These are phyloP conservation scores for Pichia sp. DNA, from an alignment of 1,139 yeast genomes.

Conservation along the genomic window DNA sequence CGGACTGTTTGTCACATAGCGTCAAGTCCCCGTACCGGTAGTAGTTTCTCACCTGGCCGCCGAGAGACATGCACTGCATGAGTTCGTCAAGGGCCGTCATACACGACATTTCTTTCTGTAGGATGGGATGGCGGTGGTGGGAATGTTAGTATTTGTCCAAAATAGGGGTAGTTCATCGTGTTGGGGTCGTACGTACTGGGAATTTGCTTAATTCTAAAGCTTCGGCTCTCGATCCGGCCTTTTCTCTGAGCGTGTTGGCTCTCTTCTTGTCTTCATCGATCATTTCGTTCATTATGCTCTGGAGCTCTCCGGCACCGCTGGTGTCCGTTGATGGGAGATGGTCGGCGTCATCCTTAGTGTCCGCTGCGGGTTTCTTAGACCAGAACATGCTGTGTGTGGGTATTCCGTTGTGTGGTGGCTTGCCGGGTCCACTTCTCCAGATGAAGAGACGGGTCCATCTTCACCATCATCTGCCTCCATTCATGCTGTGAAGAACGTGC, in stretches of 20 bases:
- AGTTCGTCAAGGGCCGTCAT: slow-evolving; percentile 86
- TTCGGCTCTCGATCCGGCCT: slow-evolving; percentile 29
- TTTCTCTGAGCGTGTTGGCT: slow-evolving; percentile 23
- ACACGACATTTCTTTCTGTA: slow-evolving; percentile 55
- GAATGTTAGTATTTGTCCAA: slow-evolving; percentile 20
- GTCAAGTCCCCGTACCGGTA: slow-evolving; percentile 81
- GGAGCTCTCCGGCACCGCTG: slow-evolving; percentile 14
- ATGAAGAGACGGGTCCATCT: too few species aligned
- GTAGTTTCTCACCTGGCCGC: slow-evolving; percentile 82
- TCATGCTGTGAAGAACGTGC: too few species aligned
- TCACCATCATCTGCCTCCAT: too few species aligned
- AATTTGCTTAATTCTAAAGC: slow-evolving; percentile 27
- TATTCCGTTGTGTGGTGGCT: background rate
- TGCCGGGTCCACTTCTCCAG: too few species aligned
- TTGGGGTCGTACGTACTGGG: slow-evolving; percentile 34
- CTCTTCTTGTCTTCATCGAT: slow-evolving; percentile 7
- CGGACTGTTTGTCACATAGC: slow-evolving; percentile 65
- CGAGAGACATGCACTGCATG: slow-evolving; percentile 81
- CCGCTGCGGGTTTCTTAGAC: slow-evolving; percentile 15
- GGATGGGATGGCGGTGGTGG: background rate
- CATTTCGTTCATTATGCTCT: slow-evolving; percentile 19
- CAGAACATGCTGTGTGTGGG: slow-evolving; percentile 19
- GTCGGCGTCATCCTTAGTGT: slow-evolving; percentile 5
- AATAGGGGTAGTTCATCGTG: too few species aligned
- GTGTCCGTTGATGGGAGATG: background rate